Percentiles rank a stretch among this genome's conserved stretches.
These are phyloP conservation scores for Selenicereus undatus DNA, from an alignment of 148 eudicot species.

Conservation along the genomic window DNA sequence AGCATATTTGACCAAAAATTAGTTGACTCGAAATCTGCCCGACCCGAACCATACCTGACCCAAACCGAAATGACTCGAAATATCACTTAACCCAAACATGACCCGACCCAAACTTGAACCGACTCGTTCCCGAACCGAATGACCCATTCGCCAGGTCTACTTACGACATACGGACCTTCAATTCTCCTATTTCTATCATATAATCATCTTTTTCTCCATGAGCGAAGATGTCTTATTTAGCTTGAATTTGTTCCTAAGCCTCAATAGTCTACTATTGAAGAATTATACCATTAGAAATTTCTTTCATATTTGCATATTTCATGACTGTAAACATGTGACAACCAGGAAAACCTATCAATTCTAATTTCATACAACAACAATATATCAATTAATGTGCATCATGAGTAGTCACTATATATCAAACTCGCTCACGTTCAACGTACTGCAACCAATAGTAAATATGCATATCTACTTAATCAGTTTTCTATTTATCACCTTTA, in stretches of 20 bases:
- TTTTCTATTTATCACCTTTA: background rate
- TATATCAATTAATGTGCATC: background rate
- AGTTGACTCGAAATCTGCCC: too few relatives aligned
- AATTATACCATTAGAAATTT: background rate
- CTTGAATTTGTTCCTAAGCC: background rate
- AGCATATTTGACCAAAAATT: too few relatives aligned
- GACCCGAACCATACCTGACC: too few relatives aligned
- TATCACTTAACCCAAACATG: too few relatives aligned
- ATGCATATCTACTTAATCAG: background rate
- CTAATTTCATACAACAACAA: too few relatives aligned
- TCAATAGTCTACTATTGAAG: background rate
- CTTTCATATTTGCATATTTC: too few relatives aligned
- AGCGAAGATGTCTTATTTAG: background rate
- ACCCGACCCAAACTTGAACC: too few relatives aligned
- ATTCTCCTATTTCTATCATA: too few relatives aligned
- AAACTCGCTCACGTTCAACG: background rate
- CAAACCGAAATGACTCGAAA: too few relatives aligned
- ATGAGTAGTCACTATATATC: background rate
- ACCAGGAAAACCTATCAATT: background rate
- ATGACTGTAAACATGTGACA: too few relatives aligned
- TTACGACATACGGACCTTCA: background rate
- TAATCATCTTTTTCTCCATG: background rate
- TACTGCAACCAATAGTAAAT: background rate
- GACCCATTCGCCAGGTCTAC: too few relatives aligned
- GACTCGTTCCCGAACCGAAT: too few relatives aligned